A percentile compares a stretch with the other conserved stretches of the same genome.
Conservation (phyloP, 169 alveolate species). For the Plasmodium yoelii region DNA sequence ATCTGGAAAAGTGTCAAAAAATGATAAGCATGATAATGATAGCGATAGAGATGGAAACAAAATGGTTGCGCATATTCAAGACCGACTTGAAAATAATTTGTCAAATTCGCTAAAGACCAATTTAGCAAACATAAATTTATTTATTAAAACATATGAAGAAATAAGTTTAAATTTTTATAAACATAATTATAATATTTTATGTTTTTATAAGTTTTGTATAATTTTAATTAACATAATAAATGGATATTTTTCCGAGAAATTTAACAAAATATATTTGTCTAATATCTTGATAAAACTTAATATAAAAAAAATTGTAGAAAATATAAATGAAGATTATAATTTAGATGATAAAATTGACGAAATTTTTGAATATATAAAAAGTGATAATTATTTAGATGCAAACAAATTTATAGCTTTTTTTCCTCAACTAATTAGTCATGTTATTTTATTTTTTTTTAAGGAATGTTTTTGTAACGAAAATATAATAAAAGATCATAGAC, state of each 20-base stretch:
- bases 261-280: neutral
- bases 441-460: conserved; percentile 52
- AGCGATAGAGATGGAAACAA: too few relatives aligned
- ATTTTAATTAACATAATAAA: conserved; percentile 32
- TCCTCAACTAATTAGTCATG: conserved; percentile 30
- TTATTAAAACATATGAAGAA: conserved; percentile 19
- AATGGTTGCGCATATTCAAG: too few relatives aligned
- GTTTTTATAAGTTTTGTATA: conserved; percentile 28
- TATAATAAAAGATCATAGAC: conserved; percentile 9
- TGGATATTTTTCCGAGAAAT: conserved; percentile 31
- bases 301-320: neutral
- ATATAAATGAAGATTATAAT: neutral
- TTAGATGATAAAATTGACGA: conserved; percentile 1
- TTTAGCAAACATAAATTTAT: conserved; percentile 8
- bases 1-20: neutral
- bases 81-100: neutral
- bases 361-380: conserved; percentile 14
- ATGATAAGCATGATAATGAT: too few relatives aligned
- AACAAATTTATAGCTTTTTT: conserved; percentile 19
- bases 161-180: conserved; percentile 10
- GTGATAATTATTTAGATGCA: neutral
- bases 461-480: conserved; percentile 39
- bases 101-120: neutral
- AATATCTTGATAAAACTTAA: neutral
- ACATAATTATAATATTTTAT: conserved; percentile 5